Evolutionary conservation across 2,329 filamentous ascomycete species (phyloP).

Genomic region (Colletotrichum somersetense): DNA sequence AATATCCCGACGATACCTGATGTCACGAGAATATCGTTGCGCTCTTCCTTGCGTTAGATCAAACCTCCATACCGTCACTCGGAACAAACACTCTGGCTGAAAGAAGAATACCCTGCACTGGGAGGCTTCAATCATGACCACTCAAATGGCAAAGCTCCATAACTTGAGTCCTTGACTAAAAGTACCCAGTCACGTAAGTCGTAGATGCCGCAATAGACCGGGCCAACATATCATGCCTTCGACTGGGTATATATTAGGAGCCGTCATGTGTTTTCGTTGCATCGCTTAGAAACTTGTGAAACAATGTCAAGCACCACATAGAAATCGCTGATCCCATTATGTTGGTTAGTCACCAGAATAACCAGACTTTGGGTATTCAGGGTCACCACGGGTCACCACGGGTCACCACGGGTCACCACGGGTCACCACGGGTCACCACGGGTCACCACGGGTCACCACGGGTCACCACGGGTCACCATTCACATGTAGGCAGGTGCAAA

Average conservation of each 20-base stretch:
- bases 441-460: too few relatives aligned
- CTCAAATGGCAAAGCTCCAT: not conserved
- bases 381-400: too few relatives aligned
- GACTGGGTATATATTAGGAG: not conserved
- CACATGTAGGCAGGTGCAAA: too few relatives aligned
- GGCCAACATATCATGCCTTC: not conserved
- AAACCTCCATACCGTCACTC: not conserved
- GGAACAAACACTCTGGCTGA: not conserved
- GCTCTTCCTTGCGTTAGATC: not conserved
- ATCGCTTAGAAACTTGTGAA: not conserved
- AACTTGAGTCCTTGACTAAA: not conserved
- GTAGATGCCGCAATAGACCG: not conserved
- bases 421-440: too few relatives aligned
- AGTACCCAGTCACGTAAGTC: not conserved
- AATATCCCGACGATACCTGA: conserved; percentile 45
- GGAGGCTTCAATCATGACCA: not conserved
- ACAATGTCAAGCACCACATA: not conserved
- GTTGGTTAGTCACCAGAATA: too few relatives aligned
- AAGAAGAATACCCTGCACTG: not conserved
- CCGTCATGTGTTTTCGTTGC: not conserved
- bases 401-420: too few relatives aligned
- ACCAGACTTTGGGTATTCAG: too few relatives aligned
- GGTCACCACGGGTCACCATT: too few relatives aligned
- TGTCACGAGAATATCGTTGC: not conserved
- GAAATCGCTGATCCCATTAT: not conserved